phyloP scores from a whole-genome alignment of 257 asterid genomes.

The Nicotiana undulata region DNA sequence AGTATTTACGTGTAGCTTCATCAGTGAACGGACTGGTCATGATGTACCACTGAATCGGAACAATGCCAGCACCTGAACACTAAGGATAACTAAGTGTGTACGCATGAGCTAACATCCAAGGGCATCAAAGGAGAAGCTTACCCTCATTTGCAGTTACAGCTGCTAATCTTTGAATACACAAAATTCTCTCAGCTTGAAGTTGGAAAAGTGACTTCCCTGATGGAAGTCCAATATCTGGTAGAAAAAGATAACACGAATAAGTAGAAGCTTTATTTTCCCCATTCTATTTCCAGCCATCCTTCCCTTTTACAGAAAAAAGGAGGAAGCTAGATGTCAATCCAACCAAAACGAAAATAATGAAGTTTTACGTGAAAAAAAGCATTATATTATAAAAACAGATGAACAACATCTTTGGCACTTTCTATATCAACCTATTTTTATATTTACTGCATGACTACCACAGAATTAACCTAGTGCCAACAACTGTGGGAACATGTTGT shows the following conservation, averaged over 20 bases:
- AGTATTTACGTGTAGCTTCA: conserved; percentile 74
- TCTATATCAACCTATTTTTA: not conserved
- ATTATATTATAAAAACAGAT: not conserved
- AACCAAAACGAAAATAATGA: not conserved
- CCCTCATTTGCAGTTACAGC: conserved; percentile 74
- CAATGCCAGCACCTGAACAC: conserved; percentile 42
- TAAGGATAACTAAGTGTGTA: not conserved
- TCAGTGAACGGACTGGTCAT: conserved; percentile 99
- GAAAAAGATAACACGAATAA: conserved; percentile 6
- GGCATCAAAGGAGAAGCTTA: conserved; percentile 23
- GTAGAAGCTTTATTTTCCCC: not conserved
- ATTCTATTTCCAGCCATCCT: not conserved
- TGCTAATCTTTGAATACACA: conserved; percentile 78
- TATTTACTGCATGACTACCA: not conserved
- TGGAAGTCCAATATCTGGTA: conserved; percentile 87
- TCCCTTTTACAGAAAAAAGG: not conserved
- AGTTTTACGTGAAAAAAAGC: not conserved
- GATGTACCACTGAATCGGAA: conserved; percentile 87
- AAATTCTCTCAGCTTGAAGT: conserved; percentile 93
- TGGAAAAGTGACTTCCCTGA: conserved; percentile 98
- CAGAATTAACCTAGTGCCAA: not conserved
- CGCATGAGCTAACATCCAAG: conserved; percentile 8
- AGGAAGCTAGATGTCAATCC: not conserved
- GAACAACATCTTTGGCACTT: not conserved
- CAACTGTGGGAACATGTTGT: not conserved